These are phyloP conservation scores for Delonix regia DNA, from an alignment of 306 rosid species.

Conservation along the genomic window DNA sequence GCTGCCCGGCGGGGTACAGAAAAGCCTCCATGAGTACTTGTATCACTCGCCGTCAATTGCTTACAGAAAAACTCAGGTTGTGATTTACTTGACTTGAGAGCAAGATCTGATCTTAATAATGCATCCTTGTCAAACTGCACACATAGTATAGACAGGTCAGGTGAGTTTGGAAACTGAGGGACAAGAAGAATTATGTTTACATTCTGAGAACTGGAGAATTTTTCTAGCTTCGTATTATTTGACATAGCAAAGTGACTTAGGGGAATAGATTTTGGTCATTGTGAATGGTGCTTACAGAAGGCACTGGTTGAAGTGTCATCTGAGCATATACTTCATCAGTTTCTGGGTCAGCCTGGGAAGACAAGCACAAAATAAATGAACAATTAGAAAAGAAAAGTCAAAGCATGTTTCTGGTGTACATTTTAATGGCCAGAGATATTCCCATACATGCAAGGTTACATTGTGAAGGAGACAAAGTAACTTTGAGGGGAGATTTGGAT, in stretches of 20 bases:
- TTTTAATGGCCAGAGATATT: not conserved
- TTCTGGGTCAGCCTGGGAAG: constrained; percentile 85
- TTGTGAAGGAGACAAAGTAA: constrained; percentile 76
- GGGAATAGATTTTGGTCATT: not conserved
- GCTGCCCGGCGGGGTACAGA: constrained; percentile 99
- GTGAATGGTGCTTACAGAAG: constrained; percentile 59
- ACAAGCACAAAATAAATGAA: not conserved
- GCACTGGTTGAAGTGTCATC: constrained; percentile 89
- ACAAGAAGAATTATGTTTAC: not conserved
- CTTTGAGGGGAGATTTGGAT: constrained; percentile 87
- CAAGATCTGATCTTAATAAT: constrained; percentile 81
- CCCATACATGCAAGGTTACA: constrained; percentile 84
- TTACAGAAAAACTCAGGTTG: constrained; percentile 96
- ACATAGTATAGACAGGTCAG: constrained; percentile 2
- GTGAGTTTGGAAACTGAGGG: not conserved
- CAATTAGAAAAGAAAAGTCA: not conserved
- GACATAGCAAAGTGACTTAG: not conserved
- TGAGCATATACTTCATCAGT: constrained; percentile 95
- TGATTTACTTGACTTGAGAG: constrained; percentile 78
- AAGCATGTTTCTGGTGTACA: not conserved
- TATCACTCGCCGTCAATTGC: constrained; percentile 92
- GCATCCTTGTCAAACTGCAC: constrained; percentile 86
- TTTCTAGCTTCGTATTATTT: not conserved
- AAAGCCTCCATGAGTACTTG: constrained; percentile 98
- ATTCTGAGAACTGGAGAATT: not conserved